Conservation (phyloP, 2,329 filamentous ascomycete genomes). For the Cylindrodendrum hubeiense region DNA sequence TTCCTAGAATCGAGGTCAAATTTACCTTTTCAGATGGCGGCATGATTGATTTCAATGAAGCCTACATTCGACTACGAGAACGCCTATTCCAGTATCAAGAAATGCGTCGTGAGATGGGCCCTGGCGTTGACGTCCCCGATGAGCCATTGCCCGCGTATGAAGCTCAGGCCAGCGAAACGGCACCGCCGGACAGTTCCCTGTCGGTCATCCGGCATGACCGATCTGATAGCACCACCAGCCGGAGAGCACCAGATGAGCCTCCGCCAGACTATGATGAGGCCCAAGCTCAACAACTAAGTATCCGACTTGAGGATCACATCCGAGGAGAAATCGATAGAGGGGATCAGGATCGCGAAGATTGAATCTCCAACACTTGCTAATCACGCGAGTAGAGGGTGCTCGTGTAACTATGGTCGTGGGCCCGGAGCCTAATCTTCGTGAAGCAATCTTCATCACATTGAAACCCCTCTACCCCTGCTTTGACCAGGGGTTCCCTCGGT, state of each 20-base stretch:
- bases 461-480: conserved; percentile 10
- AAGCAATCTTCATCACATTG: conserved; percentile 14
- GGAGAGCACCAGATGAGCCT: conserved; percentile 74
- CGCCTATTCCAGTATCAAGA: conserved; percentile 85
- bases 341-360: conserved; percentile 45
- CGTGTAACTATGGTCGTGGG: conserved; percentile 31
- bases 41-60: conserved; percentile 89
- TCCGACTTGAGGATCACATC: conserved; percentile 75
- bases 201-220: conserved; percentile 44
- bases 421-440: conserved; percentile 38
- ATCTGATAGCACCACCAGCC: conserved; percentile 53
- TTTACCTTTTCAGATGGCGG: conserved; percentile 95
- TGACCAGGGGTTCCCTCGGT: conserved; percentile 6
- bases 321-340: conserved; percentile 78
- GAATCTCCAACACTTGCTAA: conserved; percentile 30
- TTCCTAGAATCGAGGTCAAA: conserved; percentile 82
- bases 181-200: conserved; percentile 42
- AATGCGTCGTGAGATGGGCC: conserved; percentile 76
- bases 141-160: conserved; percentile 93
- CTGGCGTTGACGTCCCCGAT: conserved; percentile 75
- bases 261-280: conserved; percentile 94
- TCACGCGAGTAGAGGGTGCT: conserved; percentile 29
- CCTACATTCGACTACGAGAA: conserved; percentile 88
- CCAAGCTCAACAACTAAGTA: conserved; percentile 76
- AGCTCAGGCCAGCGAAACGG: conserved; percentile 57